Evolutionary conservation across 148 eudicot genomes (phyloP).

Genomic region (Fagopyrum esculentum): DNA sequence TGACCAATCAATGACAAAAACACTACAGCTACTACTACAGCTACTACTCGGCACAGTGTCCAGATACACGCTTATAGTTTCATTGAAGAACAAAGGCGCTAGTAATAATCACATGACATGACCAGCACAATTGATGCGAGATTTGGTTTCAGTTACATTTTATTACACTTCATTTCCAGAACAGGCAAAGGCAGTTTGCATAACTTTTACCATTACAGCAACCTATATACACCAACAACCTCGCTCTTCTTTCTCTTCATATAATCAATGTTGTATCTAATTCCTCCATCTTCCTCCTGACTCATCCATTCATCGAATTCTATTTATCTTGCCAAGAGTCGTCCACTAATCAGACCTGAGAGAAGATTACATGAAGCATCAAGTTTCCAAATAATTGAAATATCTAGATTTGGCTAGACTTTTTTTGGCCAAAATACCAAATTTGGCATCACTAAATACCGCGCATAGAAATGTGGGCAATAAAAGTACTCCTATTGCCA

Average conservation of each 20-base stretch:
- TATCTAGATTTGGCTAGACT: not conserved
- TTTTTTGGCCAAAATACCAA: no score
- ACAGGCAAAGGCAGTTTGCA: not conserved
- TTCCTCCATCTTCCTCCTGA: not conserved
- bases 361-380: not conserved
- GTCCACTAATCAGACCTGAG: not conserved
- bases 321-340: not conserved
- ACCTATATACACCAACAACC: constrained; percentile 1
- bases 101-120: not conserved
- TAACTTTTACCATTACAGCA: not conserved
- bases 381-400: not conserved
- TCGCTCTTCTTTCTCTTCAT: not conserved
- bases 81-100: no score
- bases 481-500: no score
- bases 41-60: no score
- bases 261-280: not conserved
- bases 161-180: constrained; percentile 1
- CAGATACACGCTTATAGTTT: no score
- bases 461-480: no score
- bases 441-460: no score
- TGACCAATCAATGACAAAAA: no score
- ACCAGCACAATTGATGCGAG: not conserved
- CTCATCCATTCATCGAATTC: not conserved
- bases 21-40: no score
- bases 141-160: not conserved